These are phyloP conservation scores for Neckera pumila DNA, from an alignment of 225 moss, liverwort and hornwort species.

Conservation along the genomic window DNA sequence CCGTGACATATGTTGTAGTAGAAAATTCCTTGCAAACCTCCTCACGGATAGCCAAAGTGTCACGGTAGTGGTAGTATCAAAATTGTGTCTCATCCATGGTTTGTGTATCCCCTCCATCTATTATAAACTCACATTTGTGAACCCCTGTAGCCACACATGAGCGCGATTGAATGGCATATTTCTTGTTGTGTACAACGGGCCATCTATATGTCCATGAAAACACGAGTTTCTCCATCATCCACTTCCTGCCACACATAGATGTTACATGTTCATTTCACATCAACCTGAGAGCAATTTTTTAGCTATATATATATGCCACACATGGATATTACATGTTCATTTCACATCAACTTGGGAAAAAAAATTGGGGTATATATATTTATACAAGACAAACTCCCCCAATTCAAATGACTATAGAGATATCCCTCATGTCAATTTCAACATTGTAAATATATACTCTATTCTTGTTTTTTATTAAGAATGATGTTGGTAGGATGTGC, in stretches of 20 bases:
- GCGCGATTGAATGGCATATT: background rate
- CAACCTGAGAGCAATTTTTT: no score
- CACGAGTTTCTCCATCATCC: background rate
- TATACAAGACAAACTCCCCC: background rate
- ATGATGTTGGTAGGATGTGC: no score
- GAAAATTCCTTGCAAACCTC: background rate
- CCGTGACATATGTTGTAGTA: background rate
- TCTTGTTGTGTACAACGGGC: background rate
- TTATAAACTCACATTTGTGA: background rate
- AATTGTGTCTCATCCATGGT: background rate
- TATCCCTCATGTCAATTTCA: background rate
- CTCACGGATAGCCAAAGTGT: background rate
- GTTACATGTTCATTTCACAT: no score
- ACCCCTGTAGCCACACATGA: background rate
- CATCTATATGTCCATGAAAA: background rate
- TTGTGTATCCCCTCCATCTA: background rate
- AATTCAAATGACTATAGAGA: background rate
- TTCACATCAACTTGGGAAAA: no score
- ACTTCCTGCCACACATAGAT: background rate
- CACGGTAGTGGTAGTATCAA: background rate
- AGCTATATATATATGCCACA: no score
- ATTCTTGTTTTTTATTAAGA: rapidly evolving
- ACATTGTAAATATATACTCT: background rate
- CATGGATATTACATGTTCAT: no score
- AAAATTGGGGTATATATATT: no score